These are phyloP conservation scores for Coix lacrymajobi DNA, from an alignment of 176 grass and related monocot species.

Conservation along the genomic window DNA sequence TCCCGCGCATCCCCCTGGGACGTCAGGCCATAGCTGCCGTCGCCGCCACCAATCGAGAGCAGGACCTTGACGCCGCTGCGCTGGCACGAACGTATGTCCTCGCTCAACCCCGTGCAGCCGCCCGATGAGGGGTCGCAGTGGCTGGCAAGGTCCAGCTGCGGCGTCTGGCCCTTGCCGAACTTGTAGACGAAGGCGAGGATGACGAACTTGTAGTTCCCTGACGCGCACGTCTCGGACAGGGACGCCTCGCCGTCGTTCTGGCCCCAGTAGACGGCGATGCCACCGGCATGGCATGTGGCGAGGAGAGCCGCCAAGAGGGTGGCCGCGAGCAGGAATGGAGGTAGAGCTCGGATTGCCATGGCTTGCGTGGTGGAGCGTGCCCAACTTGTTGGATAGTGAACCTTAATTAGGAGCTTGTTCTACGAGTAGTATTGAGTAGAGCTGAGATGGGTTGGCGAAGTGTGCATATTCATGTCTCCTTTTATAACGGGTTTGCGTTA, in stretches of 20 bases:
- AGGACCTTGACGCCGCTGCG: slow-evolving; percentile 58
- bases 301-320: slow-evolving; percentile 1
- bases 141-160: slow-evolving; percentile 46
- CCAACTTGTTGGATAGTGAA: not conserved
- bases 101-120: slow-evolving; percentile 39
- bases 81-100: slow-evolving; percentile 56
- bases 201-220: slow-evolving; percentile 50
- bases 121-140: slow-evolving; percentile 55
- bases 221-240: slow-evolving; percentile 33
- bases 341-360: slow-evolving; percentile 17
- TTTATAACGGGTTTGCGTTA: not conserved
- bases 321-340: slow-evolving; percentile 6
- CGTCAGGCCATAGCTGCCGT: slow-evolving; percentile 46
- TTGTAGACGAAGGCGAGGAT: slow-evolving; percentile 60
- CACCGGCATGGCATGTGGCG: slow-evolving; percentile 37
- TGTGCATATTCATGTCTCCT: not conserved
- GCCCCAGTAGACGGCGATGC: slow-evolving; percentile 62
- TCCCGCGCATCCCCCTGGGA: slow-evolving; percentile 30
- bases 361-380: not conserved
- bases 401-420: not conserved
- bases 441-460: not conserved
- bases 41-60: slow-evolving; percentile 61
- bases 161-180: slow-evolving; percentile 69
- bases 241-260: slow-evolving; percentile 58
- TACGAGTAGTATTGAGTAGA: not conserved